These are phyloP conservation scores for Fusarium concolor DNA, from an alignment of 2,329 filamentous ascomycete genomes.

Conservation along the genomic window DNA sequence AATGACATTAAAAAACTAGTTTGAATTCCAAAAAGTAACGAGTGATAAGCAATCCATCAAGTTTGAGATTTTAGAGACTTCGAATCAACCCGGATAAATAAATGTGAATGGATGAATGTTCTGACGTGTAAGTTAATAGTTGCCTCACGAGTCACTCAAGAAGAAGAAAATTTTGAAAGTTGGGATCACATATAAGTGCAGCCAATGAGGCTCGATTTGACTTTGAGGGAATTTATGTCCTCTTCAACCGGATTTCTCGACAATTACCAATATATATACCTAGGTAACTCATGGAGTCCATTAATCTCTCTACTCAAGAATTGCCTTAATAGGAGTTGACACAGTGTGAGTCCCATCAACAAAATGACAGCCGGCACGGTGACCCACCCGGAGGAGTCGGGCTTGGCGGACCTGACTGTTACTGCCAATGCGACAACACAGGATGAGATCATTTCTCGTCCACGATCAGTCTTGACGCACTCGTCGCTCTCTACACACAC, in stretches of 20 bases:
- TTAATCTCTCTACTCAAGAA: not conserved
- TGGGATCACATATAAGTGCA: no score
- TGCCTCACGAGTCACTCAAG: no score
- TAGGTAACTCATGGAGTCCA: not conserved
- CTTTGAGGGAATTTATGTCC: not conserved
- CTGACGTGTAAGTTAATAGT: no score
- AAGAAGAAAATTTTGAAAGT: not conserved
- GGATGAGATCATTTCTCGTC: constrained; percentile 28
- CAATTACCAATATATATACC: not conserved
- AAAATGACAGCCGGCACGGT: not conserved
- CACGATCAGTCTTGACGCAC: constrained; percentile 2
- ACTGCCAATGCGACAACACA: constrained; percentile 4
- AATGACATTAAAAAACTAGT: not conserved
- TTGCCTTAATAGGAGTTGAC: not conserved
- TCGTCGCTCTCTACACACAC: not conserved
- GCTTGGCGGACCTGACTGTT: constrained; percentile 7
- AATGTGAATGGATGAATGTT: not conserved
- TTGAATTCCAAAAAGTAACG: not conserved
- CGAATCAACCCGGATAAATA: no score
- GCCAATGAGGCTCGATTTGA: not conserved
- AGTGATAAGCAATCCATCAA: no score
- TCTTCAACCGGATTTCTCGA: not conserved
- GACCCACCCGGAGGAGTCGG: constrained; percentile 11
- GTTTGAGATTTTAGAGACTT: no score
- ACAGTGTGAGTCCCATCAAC: not conserved